Conservation (phyloP, 139 green algal species). For the Eudorina sp. region DNA sequence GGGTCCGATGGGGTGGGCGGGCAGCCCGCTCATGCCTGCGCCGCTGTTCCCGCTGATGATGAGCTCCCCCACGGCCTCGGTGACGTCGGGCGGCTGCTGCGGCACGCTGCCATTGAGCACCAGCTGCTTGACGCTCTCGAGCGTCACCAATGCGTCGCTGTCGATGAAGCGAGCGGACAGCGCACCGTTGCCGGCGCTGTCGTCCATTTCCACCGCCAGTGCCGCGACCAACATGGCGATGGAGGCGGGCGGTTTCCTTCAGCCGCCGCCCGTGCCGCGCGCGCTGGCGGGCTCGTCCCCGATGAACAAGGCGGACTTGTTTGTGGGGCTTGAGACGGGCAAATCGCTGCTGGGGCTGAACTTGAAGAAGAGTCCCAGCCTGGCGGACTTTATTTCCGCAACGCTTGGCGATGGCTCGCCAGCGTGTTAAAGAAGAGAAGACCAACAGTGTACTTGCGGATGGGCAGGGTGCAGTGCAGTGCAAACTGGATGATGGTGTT, state of each 20-base stretch:
- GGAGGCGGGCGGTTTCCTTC: conserved; percentile 28
- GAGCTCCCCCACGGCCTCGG: background rate
- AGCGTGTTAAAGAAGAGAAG: background rate
- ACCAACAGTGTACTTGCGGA: too few relatives aligned
- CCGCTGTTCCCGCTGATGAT: conserved; percentile 1
- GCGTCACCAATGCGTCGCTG: background rate
- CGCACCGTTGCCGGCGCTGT: conserved; percentile 19
- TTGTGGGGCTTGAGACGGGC: background rate
- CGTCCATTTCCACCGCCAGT: background rate
- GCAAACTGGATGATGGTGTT: too few relatives aligned
- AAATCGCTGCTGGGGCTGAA: conserved; percentile 28
- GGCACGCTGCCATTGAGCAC: background rate
- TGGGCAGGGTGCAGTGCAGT: too few relatives aligned
- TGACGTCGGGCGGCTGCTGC: conserved; percentile 1
- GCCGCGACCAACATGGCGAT: background rate
- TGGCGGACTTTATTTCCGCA: conserved; percentile 45
- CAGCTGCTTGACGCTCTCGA: conserved; percentile 38
- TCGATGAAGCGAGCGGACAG: conserved; percentile 36
- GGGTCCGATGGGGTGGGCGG: conserved; percentile 22
- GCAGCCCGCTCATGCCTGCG: conserved; percentile 4
- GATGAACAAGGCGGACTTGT: conserved; percentile 23
- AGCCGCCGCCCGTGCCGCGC: background rate
- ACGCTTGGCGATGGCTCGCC: background rate
- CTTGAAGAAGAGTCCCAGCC: conserved; percentile 50
- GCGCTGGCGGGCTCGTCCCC: background rate